Base-by-base conservation (phyloP, 208 protist species). In the Trypanosoma boissoni region DNA sequence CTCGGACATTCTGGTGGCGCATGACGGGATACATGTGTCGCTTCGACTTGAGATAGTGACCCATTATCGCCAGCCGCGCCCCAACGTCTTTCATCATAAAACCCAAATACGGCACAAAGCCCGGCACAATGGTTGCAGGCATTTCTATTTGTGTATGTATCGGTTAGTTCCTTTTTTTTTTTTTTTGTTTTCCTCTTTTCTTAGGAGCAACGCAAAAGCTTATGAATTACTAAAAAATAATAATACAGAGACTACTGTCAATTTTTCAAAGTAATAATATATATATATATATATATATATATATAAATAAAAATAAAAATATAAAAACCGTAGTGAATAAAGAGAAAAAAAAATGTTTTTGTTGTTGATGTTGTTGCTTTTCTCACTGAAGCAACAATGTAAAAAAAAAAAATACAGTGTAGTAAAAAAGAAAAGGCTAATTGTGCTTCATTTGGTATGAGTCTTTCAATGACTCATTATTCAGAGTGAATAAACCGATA, bases 11-110 rank as follows among this genome's bases (percentile, higher is more conserved):
- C 58, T 95, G 88, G 50, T 95, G 88, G 6, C 83, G 83, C 52
- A 83, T 88, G 28, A 95, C 81, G 26, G 88, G 88, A 61, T 91
- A 92, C 50, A 82, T 76, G 58, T 86, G 72, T 3, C 86, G 88
- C 26, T 68, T 71, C 23, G 73, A 83, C 28, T 66, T 57, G 54
- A 91, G 58, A 60, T 84, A 85, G 61, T 92, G 88, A 1, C 65
- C 57, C 65, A 88, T 83, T 18, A 81, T 76, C 3, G 80, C 60
- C 20, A 92, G 61, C 1, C 81, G 78, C 26, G 68, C 64, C 14
- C 85, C 88, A 10, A 91, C 75, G 58, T 95, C 88, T 72, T 95
- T 95, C 14, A 95, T 24, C 82, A 95, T 88, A 45, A 75, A 95
- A 16, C 74, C 88, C 24, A 95, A 55, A 68, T 92, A 91, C 21